These are phyloP conservation scores for Mucor saturninus DNA, from an alignment of 371 early-diverging fungal species.

Conservation along the genomic window DNA sequence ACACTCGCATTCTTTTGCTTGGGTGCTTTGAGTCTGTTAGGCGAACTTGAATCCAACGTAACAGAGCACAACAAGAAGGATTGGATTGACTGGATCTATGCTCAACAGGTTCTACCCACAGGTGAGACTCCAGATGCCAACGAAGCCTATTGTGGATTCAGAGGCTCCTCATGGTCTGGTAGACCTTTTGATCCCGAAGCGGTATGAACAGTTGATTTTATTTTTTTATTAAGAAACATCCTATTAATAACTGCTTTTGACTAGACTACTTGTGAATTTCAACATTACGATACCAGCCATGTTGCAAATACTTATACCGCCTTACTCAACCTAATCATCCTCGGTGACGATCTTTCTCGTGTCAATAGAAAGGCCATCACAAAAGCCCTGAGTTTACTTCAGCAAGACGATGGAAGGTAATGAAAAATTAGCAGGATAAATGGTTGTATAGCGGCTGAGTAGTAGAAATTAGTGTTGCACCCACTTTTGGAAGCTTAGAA, in stretches of 20 bases:
- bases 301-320: slow-evolving; percentile 95
- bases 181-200: slow-evolving; percentile 53
- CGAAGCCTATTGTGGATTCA: slow-evolving; percentile 63
- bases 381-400: slow-evolving; percentile 61
- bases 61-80: slow-evolving; percentile 56
- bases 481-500: slow-evolving; percentile 70
- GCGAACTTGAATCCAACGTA: slow-evolving; percentile 61
- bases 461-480: slow-evolving; percentile 60
- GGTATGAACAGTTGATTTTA: slow-evolving; percentile 30
- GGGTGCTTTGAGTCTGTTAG: slow-evolving; percentile 79
- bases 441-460: neutral
- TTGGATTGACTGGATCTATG: slow-evolving; percentile 97
- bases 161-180: slow-evolving; percentile 74
- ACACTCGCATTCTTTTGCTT: slow-evolving; percentile 86
- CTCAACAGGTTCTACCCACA: slow-evolving; percentile 77
- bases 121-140: slow-evolving; percentile 34
- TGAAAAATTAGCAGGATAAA: neutral
- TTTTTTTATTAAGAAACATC: neutral
- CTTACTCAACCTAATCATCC: slow-evolving; percentile 71
- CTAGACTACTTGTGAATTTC: slow-evolving; percentile 32
- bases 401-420: slow-evolving; percentile 80
- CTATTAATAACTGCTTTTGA: neutral
- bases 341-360: slow-evolving; percentile 89
- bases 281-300: slow-evolving; percentile 69
- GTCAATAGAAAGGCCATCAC: slow-evolving; percentile 78